These are phyloP conservation scores for Leccinum rimulosum DNA, from an alignment of 768 basidiomycete species.

Conservation along the genomic window DNA sequence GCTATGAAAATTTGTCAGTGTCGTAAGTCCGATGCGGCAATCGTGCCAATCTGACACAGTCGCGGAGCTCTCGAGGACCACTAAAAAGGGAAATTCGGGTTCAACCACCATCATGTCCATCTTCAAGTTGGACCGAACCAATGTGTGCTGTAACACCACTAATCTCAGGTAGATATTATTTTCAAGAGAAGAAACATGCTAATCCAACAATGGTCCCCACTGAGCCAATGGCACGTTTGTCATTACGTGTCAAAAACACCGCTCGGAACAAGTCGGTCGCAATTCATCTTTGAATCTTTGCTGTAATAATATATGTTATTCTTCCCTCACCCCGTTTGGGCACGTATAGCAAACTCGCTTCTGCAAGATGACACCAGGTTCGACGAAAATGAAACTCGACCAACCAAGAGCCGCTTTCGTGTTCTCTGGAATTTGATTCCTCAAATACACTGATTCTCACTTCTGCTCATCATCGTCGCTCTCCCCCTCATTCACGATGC, in stretches of 20 bases:
- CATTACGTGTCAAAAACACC: not conserved
- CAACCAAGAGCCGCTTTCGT: not conserved
- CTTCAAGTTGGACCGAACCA: no score
- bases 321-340: no score
- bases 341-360: not conserved
- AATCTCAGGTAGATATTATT: not conserved
- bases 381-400: not conserved
- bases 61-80: no score
- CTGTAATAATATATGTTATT: no score
- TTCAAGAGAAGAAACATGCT: not conserved
- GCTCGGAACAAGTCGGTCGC: not conserved
- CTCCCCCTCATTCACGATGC: conserved; percentile 11
- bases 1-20: no score
- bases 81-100: not conserved
- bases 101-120: not conserved
- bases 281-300: not conserved
- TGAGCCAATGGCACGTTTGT: not conserved
- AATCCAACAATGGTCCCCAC: not conserved
- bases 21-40: no score
- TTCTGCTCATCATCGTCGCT: not conserved
- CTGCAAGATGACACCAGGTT: not conserved
- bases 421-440: not conserved
- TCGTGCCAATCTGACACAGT: no score
- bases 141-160: not conserved
- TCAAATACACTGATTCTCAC: not conserved